Conservation (phyloP, 108 stramenopile species). For the Nitzschia inconspicua region DNA sequence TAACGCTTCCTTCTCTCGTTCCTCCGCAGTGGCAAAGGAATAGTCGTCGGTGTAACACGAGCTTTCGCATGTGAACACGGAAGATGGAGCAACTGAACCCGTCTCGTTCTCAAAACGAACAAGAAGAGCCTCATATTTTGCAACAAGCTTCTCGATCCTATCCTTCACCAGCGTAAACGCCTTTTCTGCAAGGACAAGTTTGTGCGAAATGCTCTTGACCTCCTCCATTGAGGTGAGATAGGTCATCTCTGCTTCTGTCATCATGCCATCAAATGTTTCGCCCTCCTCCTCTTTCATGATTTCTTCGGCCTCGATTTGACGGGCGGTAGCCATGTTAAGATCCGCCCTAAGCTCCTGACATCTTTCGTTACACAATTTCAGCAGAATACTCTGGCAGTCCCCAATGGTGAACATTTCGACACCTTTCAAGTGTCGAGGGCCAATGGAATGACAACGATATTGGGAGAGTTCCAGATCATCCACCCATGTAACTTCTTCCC, state of each 20-base stretch:
- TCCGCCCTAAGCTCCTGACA: conserved; percentile 66
- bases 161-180: conserved; percentile 61
- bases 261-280: conserved; percentile 49
- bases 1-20: conserved; percentile 43
- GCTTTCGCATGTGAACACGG: conserved; percentile 39
- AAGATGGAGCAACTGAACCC: conserved; percentile 43
- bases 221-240: conserved; percentile 67
- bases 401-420: conserved; percentile 89
- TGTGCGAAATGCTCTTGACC: conserved; percentile 68
- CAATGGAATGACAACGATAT: conserved; percentile 75
- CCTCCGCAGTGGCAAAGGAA: conserved; percentile 1
- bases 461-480: conserved; percentile 75
- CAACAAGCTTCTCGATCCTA: conserved; percentile 70
- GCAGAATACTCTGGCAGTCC: conserved; percentile 83
- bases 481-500: conserved; percentile 78
- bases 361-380: conserved; percentile 78
- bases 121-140: conserved; percentile 68
- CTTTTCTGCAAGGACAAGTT: conserved; percentile 74
- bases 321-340: conserved; percentile 57
- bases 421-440: conserved; percentile 71
- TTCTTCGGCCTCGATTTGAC: conserved; percentile 77
- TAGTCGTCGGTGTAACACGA: conserved; percentile 46
- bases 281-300: conserved; percentile 57
- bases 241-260: conserved; percentile 80
- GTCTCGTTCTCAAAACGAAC: conserved; percentile 62